Evolutionary conservation across 495 filamentous ascomycete species (phyloP), one percentile per base, ranked within the genome.

Genomic region (Xanthoparmelia taractica): DNA sequence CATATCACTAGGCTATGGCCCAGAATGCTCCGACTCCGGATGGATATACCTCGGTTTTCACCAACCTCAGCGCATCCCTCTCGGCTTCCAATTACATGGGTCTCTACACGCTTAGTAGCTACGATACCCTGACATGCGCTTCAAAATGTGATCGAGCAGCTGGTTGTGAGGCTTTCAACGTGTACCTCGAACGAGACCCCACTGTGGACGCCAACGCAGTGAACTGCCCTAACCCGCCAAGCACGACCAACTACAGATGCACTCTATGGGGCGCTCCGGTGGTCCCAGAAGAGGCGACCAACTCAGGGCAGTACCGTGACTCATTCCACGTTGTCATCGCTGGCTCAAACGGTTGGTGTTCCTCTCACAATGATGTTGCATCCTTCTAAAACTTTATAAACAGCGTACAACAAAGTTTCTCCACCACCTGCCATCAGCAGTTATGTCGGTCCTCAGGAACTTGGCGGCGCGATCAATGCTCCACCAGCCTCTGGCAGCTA

Each of bases 211-310:
- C 73, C 10, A 73, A 67, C 57, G 58, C 62, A 29, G 61, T 60
- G 10, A 50, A 50, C 58, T 79, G 77, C 69, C 68, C 69, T 40
- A 73, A 81, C 60, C 80, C 81, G 1, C 55, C 76, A 15, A 76
- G 75, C 29, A 74, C 74, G 36, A 82, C 79, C 36, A 77, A 78
- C 65, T 81, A 78, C 73, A 82, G 81, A 72, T 84, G 81, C 67
- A 74, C 76, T 31, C 77, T 79, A 63, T 83, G 77, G 77, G 78
- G 77, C 37, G 70, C 68, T 20, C 63, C 66, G 20, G 64, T 80
- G 38, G 36, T 67, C 1, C 59, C 67, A 29, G 62, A 29, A 0
- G 69, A 70, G 8, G 77, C 77, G 29, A 74, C 57, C 33, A 78
- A 78, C 57, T 59, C 23, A 15, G 78, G 77, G n/a, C 68, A 76